Percentiles rank a stretch among this genome's conserved stretches.
Evolutionary conservation across 257 asterid species (phyloP).

Genomic region (Fraxinus cuspidata): DNA sequence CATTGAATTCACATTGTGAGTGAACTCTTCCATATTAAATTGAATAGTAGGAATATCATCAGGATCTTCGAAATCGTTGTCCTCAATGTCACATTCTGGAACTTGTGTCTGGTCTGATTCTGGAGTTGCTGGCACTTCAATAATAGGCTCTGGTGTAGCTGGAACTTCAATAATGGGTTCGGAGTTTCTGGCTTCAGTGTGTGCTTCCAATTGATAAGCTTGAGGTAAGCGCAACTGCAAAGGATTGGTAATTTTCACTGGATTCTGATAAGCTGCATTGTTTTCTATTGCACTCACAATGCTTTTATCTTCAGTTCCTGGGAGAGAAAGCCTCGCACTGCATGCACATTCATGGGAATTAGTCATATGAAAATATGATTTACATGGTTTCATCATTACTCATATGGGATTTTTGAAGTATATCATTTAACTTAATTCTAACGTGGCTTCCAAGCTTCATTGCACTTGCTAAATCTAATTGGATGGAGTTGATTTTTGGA

Average conservation of each 20-base stretch:
- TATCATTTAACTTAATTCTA: background rate
- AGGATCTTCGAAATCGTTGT: background rate
- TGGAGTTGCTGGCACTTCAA: slow-evolving; percentile 2
- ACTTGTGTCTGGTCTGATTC: background rate
- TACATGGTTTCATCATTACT: background rate
- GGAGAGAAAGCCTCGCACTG: slow-evolving; percentile 95
- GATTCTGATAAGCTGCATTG: slow-evolving; percentile 42
- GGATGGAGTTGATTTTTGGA: background rate
- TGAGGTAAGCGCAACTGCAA: slow-evolving; percentile 68
- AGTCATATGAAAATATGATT: slow-evolving; percentile 23
- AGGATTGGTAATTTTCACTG: slow-evolving; percentile 38
- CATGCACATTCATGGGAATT: slow-evolving; percentile 35
- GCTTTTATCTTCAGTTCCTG: slow-evolving; percentile 78
- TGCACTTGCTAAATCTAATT: background rate
- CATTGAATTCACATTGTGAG: background rate
- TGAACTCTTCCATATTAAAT: background rate
- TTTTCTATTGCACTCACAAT: slow-evolving; percentile 49
- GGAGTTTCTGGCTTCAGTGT: slow-evolving; percentile 39
- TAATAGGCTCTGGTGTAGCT: slow-evolving; percentile 28
- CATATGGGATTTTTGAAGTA: background rate
- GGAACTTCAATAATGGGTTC: slow-evolving; percentile 78
- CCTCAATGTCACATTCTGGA: slow-evolving; percentile 4
- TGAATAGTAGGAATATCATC: background rate
- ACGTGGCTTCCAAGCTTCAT: background rate
- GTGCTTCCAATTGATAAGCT: slow-evolving; percentile 30